A percentile compares a stretch with the other conserved stretches of the same genome.
Conservation (phyloP, 495 filamentous ascomycete species). For the Daldinia grandis region DNA sequence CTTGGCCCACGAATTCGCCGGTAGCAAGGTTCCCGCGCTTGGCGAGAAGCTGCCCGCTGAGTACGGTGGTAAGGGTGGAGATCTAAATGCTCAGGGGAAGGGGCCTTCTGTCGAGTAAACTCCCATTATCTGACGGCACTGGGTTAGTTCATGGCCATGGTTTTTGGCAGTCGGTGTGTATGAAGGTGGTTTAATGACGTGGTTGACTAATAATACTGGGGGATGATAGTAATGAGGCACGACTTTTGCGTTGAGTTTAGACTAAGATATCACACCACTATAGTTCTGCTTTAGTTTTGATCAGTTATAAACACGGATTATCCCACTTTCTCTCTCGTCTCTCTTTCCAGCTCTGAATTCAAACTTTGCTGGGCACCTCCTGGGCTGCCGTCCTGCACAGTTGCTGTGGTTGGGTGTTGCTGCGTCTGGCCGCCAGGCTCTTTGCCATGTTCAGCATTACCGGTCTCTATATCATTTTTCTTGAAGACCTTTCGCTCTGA, state of each 20-base stretch:
- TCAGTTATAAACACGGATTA: neutral
- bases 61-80: conserved; percentile 76
- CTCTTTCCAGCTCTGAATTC: neutral
- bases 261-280: conserved; percentile 30
- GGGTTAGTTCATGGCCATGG: neutral
- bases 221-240: conserved; percentile 35
- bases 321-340: neutral
- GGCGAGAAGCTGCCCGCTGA: conserved; percentile 67
- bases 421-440: neutral
- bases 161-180: neutral
- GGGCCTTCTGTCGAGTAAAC: conserved; percentile 43
- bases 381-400: neutral
- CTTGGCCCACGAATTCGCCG: conserved; percentile 68
- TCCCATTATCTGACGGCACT: neutral
- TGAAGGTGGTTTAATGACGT: neutral
- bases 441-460: neutral
- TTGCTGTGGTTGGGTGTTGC: neutral
- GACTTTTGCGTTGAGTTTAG: conserved; percentile 31
- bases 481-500: conserved; percentile 46
- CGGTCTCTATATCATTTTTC: conserved; percentile 14
- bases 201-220: conserved; percentile 17
- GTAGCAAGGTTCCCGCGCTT: conserved; percentile 56
- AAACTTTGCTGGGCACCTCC: neutral
- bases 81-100: conserved; percentile 51
- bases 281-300: conserved; percentile 12